Percentiles rank a stretch among this genome's conserved stretches.
phyloP scores from a whole-genome alignment of 2,329 filamentous ascomycete genomes.

The Neopestalotiopsis sp. region DNA sequence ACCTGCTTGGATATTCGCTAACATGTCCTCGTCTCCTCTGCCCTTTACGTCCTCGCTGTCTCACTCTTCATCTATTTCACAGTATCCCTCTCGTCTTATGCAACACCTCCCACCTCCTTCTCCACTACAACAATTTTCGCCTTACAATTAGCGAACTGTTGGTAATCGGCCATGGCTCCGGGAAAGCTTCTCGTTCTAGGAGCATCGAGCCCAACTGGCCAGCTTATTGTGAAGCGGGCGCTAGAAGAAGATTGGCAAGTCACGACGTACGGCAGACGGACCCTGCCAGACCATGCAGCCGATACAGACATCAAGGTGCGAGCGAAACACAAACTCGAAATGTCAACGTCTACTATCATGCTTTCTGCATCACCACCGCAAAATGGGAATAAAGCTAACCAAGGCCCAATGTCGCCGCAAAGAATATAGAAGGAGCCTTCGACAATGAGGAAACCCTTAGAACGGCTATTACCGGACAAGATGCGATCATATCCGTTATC shows the following conservation, averaged over 20 bases:
- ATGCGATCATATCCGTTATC: neutral
- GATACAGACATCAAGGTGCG: neutral
- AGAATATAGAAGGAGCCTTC: neutral
- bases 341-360: no score
- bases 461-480: neutral
- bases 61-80: no score
- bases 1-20: no score
- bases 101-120: no score
- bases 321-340: no score
- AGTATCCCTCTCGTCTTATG: no score
- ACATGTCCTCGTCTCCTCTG: no score
- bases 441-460: neutral
- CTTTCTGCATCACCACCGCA: no score
- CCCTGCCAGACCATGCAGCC: neutral
- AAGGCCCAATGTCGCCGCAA: no score
- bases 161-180: neutral
- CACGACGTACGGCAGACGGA: neutral
- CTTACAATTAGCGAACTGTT: neutral
- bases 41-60: no score
- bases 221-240: neutral
- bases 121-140: no score
- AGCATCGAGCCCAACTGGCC: slow-evolving; percentile 4
- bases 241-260: neutral
- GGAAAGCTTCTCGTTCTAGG: slow-evolving; percentile 2
- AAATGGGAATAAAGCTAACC: no score